Base-by-base conservation (phyloP, 805 yeast genomes). In the Metschnikowia cerradonensis region DNA sequence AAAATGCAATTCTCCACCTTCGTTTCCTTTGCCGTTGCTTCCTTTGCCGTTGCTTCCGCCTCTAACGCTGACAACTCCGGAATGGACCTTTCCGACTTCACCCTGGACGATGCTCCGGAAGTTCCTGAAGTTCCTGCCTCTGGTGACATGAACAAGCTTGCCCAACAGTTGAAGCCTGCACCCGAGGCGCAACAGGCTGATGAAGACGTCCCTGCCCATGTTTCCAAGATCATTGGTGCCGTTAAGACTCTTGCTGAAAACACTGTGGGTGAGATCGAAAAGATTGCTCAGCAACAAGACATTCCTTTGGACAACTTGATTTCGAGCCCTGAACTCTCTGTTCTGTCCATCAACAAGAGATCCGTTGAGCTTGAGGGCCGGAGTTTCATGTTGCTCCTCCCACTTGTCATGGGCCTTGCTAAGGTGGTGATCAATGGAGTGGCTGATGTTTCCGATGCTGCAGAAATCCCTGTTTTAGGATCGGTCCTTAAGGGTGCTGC, bases 211-310 rank as follows among this genome's bases (percentile, higher is more conserved):
- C 40, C 45, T 19, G 36, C 26, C 8, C 17, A 32, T 19, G 33
- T 32, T 19, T 13, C 37, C 14, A 30, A 6, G 8, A 19, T 41
- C 15, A 31, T 41, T 31, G 36, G 32, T 11, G 35, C 45, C 4
- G 37, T 41, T 17, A 41, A 41, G 26, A 36, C 19, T 20, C 45
- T 41, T 14, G 35, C 45, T n/a, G 45, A 41, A 11, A 32, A 41
- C 10, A 31, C 45, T 10, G 23, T 41, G 5, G 30, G 19, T 13
- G 36, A 32, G 13, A n/a, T 41, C 19, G 37, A 41, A 8, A 19
- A 22, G 26, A 17, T 41, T 7, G 15, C 45, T 5, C 36, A 41
- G 19, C 26, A 17, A 14, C 26, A 31, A 32, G n/a, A 41, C 34
- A 32, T 41, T 14, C 36, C 35, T 13, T 19, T 41, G 26, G 17